Percentiles rank a stretch among this genome's conserved stretches.
Evolutionary conservation across 2,329 filamentous ascomycete genomes (phyloP).

Genomic region (Aspergillaceae sp.): DNA sequence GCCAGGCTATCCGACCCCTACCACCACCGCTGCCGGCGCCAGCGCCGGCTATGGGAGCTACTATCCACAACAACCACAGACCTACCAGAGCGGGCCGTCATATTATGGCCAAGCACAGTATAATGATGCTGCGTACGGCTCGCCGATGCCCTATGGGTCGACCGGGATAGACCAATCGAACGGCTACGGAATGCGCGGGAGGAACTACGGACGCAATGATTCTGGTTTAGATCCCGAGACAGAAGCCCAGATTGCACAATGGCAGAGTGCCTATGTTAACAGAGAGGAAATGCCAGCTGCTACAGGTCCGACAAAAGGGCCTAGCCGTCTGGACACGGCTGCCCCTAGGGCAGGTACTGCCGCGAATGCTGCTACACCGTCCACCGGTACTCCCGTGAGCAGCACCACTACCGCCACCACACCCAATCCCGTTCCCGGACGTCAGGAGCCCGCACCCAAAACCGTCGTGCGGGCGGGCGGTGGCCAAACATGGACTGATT

Average conservation of each 20-base stretch:
- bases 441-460: constrained; percentile 51
- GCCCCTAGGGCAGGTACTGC: constrained; percentile 38
- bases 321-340: constrained; percentile 30
- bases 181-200: constrained; percentile 20
- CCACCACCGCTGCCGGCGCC: constrained; percentile 12
- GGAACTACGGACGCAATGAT: constrained; percentile 27
- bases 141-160: constrained; percentile 17
- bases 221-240: constrained; percentile 61
- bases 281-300: constrained; percentile 43
- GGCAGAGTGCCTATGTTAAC: constrained; percentile 79
- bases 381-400: constrained; percentile 14
- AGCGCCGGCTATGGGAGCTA: constrained; percentile 30
- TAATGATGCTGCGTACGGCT: constrained; percentile 37
- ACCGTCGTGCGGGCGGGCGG: constrained; percentile 84
- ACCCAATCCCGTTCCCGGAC: constrained; percentile 36
- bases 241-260: constrained; percentile 86
- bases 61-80: constrained; percentile 33
- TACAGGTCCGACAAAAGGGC: constrained; percentile 24
- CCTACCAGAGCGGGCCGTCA: constrained; percentile 25
- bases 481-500: constrained; percentile 86
- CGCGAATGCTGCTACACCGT: constrained; percentile 26
- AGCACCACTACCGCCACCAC: constrained; percentile 18
- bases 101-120: constrained; percentile 43
- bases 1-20: constrained; percentile 29
- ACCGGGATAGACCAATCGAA: constrained; percentile 15